These are phyloP conservation scores for Cladosporium colombiae DNA, from an alignment of 2,329 filamentous ascomycete genomes.

Conservation along the genomic window DNA sequence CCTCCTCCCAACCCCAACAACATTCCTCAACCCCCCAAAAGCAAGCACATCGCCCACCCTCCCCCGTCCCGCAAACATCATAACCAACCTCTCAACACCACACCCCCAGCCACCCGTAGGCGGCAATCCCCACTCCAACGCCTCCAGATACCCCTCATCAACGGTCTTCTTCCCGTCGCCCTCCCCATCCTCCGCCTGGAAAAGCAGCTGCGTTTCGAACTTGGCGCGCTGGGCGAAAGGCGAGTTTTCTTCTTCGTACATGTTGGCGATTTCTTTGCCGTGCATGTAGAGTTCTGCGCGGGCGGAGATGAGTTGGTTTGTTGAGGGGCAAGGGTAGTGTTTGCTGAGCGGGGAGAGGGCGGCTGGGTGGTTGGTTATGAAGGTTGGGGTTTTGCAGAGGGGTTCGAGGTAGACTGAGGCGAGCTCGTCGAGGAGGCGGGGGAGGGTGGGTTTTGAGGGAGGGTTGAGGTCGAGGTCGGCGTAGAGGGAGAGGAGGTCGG, in stretches of 20 bases:
- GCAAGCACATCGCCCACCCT: constrained; percentile 83
- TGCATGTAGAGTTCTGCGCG: constrained; percentile 46
- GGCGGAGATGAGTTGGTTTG: constrained; percentile 56
- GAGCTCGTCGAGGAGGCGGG: constrained; percentile 78
- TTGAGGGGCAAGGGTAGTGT: constrained; percentile 69
- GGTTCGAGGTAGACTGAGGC: constrained; percentile 77
- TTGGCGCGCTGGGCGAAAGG: constrained; percentile 84
- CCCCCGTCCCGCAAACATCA: constrained; percentile 79
- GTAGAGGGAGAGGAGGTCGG: constrained; percentile 59
- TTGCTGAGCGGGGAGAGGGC: constrained; percentile 91
- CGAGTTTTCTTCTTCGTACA: constrained; percentile 97
- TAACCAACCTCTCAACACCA: constrained; percentile 85
- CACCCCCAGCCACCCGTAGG: constrained; percentile 97
- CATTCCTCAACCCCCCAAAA: constrained; percentile 78
- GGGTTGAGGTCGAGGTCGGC: constrained; percentile 49
- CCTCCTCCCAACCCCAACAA: constrained; percentile 42
- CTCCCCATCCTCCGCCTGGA: constrained; percentile 44
- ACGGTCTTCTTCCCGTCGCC: constrained; percentile 51
- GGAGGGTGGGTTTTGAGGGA: constrained; percentile 58
- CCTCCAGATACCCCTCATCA: constrained; percentile 82
- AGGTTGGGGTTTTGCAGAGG: constrained; percentile 70
- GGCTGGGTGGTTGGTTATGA: constrained; percentile 86
- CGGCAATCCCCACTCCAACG: constrained; percentile 86
- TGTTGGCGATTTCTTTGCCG: constrained; percentile 84
- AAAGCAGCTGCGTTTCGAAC: constrained; percentile 62